Percentiles rank a stretch among this genome's conserved stretches.
Conservation (phyloP, 2,329 filamentous ascomycete species). For the Colletotrichum godetiae region DNA sequence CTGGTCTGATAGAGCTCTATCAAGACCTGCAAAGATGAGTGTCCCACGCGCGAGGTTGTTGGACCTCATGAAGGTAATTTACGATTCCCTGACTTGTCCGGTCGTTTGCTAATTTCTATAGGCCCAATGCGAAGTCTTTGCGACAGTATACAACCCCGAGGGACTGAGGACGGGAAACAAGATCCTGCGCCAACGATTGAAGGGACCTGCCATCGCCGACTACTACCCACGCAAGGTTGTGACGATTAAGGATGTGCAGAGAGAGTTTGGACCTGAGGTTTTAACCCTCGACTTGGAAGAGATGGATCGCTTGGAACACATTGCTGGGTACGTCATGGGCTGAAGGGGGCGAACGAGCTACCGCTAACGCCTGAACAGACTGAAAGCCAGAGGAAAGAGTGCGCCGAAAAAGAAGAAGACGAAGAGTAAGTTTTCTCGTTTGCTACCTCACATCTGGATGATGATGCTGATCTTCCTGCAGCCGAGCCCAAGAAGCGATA, state of each 20-base stretch:
- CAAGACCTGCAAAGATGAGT: constrained; percentile 62
- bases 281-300: constrained; percentile 80
- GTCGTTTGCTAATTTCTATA: constrained; percentile 50
- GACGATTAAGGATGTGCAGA: constrained; percentile 79
- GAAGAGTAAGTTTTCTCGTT: constrained; percentile 38
- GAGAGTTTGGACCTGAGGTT: constrained; percentile 73
- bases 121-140: constrained; percentile 93
- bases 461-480: constrained; percentile 44
- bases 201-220: constrained; percentile 82
- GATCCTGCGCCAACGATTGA: constrained; percentile 87
- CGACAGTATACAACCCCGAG: constrained; percentile 89
- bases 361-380: constrained; percentile 54
- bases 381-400: constrained; percentile 86
- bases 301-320: constrained; percentile 81
- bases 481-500: constrained; percentile 56
- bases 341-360: background rate
- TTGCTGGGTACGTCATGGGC: constrained; percentile 66
- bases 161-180: constrained; percentile 88
- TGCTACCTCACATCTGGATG: background rate
- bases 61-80: constrained; percentile 81
- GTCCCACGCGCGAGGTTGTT: constrained; percentile 71
- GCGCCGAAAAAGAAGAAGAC: constrained; percentile 88
- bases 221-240: constrained; percentile 88
- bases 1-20: constrained; percentile 24
- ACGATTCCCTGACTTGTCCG: background rate